Base-by-base conservation (phyloP, 208 protist species). In the Angomonas deanei region DNA sequence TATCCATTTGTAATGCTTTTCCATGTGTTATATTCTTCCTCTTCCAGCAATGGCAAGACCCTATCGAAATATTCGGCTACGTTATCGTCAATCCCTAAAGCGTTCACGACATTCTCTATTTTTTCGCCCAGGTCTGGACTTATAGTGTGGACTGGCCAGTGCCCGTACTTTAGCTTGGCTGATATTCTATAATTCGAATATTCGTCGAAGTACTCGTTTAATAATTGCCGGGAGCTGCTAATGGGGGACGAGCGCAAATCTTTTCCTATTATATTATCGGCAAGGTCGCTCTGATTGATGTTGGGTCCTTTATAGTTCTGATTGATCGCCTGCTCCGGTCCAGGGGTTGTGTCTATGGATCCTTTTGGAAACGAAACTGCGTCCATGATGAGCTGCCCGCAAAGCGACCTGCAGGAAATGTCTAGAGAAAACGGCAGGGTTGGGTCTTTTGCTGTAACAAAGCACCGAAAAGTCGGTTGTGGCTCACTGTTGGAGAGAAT, bases 121-220 rank as follows among this genome's bases (percentile, higher is more conserved):
- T 28, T 27, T 21, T 86, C 68, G 0, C 70, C 36, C 28, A 91
- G 62, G 3, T 73, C 54, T 21, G 73, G 64, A 26, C 72, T 77
- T 1, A 81, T 58, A 8, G 81, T 88, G 39, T 91, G 84, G 32
- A 91, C 84, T 3, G 84, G 84, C 3, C 27, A 66, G 63, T 91
- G 84, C 6, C 79, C 81, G 57, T 74, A 82, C 57, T 72, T 6
- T 70, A 17, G 30, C 67, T 26, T 48, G 27, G 8, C 24, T 10
- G 19, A 36, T 47, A 23, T 27, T 68, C 21, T 62, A 66, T 33
- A 74, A 74, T 39, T 48, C 57, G 13, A 10, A 28, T 0, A 19
- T 28, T 8, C 27, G 33, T 15, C 50, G 53, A 61, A 86, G 85
- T 31, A 71, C 68, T 3, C 69, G 15, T 3, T 58, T 5, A 34